These are phyloP conservation scores for Mycogone perniciosa DNA, from an alignment of 2,329 filamentous ascomycete species.

Conservation along the genomic window DNA sequence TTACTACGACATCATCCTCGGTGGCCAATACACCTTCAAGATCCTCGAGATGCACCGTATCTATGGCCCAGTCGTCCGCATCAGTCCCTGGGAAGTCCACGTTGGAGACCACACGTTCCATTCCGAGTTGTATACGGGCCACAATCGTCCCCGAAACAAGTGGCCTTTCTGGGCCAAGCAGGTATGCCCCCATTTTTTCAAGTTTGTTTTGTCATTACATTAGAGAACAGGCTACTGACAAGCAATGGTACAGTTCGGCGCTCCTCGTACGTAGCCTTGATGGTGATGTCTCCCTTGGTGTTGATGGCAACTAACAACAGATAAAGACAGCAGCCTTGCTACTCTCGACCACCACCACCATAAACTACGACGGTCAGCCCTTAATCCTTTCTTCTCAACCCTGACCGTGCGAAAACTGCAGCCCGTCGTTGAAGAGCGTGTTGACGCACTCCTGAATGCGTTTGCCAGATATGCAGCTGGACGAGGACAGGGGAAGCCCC, in stretches of 20 bases:
- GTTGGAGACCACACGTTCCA: conserved; percentile 33
- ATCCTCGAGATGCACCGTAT: conserved; percentile 35
- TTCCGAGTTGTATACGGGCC: conserved; percentile 32
- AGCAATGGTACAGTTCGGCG: conserved; percentile 25
- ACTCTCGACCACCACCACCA: conserved; percentile 31
- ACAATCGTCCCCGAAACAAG: conserved; percentile 26
- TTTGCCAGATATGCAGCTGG: conserved; percentile 24
- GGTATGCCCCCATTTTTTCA: conserved; percentile 16
- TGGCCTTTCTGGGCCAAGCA: conserved; percentile 32
- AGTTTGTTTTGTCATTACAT: no score
- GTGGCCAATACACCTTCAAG: conserved; percentile 37
- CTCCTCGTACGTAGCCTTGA: conserved; percentile 24
- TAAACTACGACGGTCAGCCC: conserved; percentile 27
- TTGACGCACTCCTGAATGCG: conserved; percentile 26
- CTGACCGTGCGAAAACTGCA: conserved; percentile 33
- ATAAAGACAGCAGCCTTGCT: conserved; percentile 27
- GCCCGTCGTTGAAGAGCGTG: conserved; percentile 31
- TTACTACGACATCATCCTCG: conserved; percentile 37
- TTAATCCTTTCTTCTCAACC: conserved; percentile 33
- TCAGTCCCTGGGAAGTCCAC: conserved; percentile 35
- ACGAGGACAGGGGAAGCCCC: conserved; percentile 19
- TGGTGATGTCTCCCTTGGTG: not conserved
- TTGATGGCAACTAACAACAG: not conserved
- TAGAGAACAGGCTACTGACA: not conserved
- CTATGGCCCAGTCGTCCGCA: conserved; percentile 37